These are phyloP conservation scores for Tylopilus felleus DNA, from an alignment of 768 basidiomycete genomes.

Conservation along the genomic window DNA sequence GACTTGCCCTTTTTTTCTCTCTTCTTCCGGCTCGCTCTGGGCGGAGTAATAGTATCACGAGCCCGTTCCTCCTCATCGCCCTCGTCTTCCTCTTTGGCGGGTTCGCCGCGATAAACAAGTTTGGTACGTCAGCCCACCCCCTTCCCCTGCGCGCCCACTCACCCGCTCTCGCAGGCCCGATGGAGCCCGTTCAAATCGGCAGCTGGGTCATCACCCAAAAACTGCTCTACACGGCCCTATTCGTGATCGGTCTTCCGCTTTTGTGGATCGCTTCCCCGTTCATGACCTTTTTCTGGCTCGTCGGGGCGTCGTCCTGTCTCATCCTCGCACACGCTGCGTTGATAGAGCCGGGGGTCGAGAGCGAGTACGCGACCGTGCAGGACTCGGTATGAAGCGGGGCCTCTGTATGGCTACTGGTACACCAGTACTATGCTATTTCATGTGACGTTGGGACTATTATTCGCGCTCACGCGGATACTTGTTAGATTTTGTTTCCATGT, in stretches of 20 bases:
- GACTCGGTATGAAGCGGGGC: slow-evolving; percentile 42
- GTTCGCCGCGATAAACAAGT: slow-evolving; percentile 84
- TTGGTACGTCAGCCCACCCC: slow-evolving; percentile 50
- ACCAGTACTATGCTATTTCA: not conserved
- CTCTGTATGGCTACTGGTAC: not conserved
- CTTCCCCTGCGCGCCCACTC: not conserved
- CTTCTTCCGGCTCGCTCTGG: too few relatives aligned
- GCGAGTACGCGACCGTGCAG: slow-evolving; percentile 82
- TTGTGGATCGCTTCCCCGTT: slow-evolving; percentile 77
- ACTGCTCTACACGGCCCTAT: slow-evolving; percentile 81
- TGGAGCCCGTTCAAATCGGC: slow-evolving; percentile 79
- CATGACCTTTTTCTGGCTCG: slow-evolving; percentile 89
- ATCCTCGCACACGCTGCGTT: slow-evolving; percentile 84
- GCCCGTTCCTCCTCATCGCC: slow-evolving; percentile 77
- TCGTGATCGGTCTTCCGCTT: slow-evolving; percentile 88
- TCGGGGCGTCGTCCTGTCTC: slow-evolving; percentile 80
- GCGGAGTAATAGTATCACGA: slow-evolving; percentile 52
- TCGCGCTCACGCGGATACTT: too few relatives aligned
- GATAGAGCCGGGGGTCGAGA: slow-evolving; percentile 94
- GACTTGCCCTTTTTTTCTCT: too few relatives aligned
- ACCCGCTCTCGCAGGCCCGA: slow-evolving; percentile 49
- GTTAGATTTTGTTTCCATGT: too few relatives aligned
- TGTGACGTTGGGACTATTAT: too few relatives aligned
- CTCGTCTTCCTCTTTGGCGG: slow-evolving; percentile 88
- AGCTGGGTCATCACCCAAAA: slow-evolving; percentile 85